Evolutionary conservation across 202 grass and related monocot genomes (phyloP).

Genomic region (Brachypodium distachyon): DNA sequence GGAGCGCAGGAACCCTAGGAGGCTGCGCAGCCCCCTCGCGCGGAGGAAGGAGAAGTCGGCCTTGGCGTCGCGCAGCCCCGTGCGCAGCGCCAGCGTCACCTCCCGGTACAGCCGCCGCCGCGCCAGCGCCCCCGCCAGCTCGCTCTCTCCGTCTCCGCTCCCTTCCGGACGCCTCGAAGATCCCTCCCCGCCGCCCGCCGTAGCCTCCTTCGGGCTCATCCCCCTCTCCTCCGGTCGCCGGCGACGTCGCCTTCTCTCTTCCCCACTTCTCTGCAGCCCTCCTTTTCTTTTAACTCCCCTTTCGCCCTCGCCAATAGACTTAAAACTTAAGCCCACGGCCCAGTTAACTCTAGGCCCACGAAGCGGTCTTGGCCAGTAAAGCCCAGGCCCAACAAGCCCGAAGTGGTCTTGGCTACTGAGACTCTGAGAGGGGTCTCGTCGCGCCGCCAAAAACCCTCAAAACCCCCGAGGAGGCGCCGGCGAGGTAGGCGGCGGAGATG

Average conservation of each 20-base stretch:
- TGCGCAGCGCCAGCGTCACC: conserved; percentile 87
- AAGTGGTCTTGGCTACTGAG: not conserved
- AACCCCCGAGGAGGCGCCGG: conserved; percentile 22
- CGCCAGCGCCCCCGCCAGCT: conserved; percentile 50
- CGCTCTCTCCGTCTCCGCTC: conserved; percentile 24
- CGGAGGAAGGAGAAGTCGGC: conserved; percentile 97
- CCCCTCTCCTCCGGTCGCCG: conserved; percentile 29
- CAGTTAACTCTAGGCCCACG: not conserved
- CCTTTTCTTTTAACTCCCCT: conserved; percentile 1
- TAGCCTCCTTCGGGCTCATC: conserved; percentile 51
- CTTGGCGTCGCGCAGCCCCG: conserved; percentile 77
- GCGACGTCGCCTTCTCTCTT: conserved; percentile 30
- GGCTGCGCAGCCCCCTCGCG: conserved; percentile 47
- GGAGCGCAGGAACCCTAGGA: conserved; percentile 81
- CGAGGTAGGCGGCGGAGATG: conserved; percentile 27
- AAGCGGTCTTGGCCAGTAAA: not conserved
- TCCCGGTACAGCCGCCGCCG: conserved; percentile 79
- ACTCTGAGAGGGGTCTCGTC: not conserved
- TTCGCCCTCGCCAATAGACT: not conserved
- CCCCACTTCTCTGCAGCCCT: not conserved
- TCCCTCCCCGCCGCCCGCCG: conserved; percentile 3
- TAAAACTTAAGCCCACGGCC: not conserved
- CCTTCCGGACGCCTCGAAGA: conserved; percentile 12
- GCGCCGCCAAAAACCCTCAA: conserved; percentile 37
- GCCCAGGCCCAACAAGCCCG: not conserved